Evolutionary conservation across 306 rosid genomes (phyloP).

Genomic region (Cucurbita maxima): DNA sequence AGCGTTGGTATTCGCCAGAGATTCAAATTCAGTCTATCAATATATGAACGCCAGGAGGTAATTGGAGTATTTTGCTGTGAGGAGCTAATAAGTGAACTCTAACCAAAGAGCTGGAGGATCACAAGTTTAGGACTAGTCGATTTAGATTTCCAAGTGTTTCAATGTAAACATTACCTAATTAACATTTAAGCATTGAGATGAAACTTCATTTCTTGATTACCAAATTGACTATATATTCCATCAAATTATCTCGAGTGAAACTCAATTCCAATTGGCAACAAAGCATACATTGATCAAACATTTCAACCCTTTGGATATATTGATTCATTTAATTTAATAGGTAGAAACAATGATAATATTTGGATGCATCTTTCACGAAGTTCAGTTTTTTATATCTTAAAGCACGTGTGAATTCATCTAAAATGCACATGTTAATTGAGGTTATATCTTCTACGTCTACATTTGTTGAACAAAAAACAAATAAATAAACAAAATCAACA

Average conservation of each 20-base stretch:
- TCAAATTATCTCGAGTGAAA: not conserved
- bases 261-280: not conserved
- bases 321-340: not conserved
- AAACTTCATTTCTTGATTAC: not conserved
- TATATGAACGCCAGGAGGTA: not conserved
- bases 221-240: not conserved
- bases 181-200: not conserved
- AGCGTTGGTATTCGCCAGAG: not conserved
- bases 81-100: not conserved
- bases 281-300: not conserved
- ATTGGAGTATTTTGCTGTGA: not conserved
- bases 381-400: too few relatives aligned
- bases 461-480: too few relatives aligned
- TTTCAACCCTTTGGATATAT: not conserved
- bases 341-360: not conserved
- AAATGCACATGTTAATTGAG: too few relatives aligned
- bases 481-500: too few relatives aligned
- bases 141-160: not conserved
- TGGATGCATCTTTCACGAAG: not conserved
- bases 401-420: too few relatives aligned
- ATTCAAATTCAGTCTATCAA: not conserved
- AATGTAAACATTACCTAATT: not conserved
- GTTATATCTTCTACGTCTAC: too few relatives aligned
- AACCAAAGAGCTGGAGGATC: slow-evolving; percentile 1
- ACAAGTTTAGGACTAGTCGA: not conserved